Base-by-base conservation (phyloP, 2,329 filamentous ascomycete genomes). In the Elsinoe perseae region DNA sequence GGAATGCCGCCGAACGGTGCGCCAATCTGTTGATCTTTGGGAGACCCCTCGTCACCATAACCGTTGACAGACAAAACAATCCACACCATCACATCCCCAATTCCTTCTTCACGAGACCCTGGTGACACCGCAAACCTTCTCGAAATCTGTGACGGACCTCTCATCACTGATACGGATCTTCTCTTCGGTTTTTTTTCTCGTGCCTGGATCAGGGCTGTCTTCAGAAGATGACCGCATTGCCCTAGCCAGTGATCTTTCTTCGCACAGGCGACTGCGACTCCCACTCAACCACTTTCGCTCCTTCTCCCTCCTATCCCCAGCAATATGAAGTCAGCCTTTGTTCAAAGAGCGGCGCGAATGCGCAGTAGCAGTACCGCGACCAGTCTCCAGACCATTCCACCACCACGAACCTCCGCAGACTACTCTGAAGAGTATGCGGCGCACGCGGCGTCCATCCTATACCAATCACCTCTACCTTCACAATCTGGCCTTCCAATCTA, bases 371-470 rank as follows among this genome's bases (percentile, higher is more conserved):
- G 75, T 44, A 52, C 20, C 18, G 28, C 28, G 8, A 28, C 48
- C 18, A 52, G 38, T 27, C 70, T 78, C 44, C 73, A 68, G 56
- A 70, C 75, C 20, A 70, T 77, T 10, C 73, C 75, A 58, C 78
- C 74, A 52, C 71, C 69, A 18, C 70, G 64, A 53, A 66, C 68
- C 59, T 75, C 71, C 58, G 67, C 70, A 57, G 74, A 77, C 54
- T 80, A 79, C 62, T 71, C 74, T 18, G 67, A 67, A 2, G 67
- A 71, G 36, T 72, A 80, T 46, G 77, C 77, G 32, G 70, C 70
- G 32, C 69, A 73, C 46, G 78, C 78, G 8, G 71, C 75, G n/a
- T 74, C 74, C 36, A 78, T 80, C 60, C 72, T 81, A 32, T 81
- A 78, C 63, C 75, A 73, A 57, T 78, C 77, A 8, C 78, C 78